phyloP scores from a whole-genome alignment of 441 rosid genomes.

The Croton laevigatus region DNA sequence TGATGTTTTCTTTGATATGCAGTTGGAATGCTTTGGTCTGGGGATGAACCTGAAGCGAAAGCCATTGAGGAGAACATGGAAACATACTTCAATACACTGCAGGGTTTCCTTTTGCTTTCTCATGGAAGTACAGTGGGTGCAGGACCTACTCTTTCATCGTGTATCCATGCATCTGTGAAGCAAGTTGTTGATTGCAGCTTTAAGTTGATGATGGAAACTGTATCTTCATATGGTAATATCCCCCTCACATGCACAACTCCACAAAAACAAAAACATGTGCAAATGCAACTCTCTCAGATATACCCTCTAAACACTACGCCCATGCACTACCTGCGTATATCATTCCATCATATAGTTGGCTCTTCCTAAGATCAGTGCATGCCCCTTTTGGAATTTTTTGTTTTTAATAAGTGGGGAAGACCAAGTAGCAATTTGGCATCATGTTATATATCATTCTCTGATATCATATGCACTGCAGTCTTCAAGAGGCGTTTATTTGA shows the following conservation, averaged over 20 bases:
- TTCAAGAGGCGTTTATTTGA: neutral
- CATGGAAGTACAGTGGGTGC: conserved; percentile 80
- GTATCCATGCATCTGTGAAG: conserved; percentile 58
- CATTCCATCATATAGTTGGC: neutral
- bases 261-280: neutral
- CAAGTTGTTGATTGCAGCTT: conserved; percentile 82
- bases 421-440: no score
- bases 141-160: conserved; percentile 74
- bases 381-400: neutral
- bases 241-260: neutral
- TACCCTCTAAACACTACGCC: neutral
- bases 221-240: conserved; percentile 57
- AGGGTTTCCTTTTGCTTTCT: conserved; percentile 77
- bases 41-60: conserved; percentile 66
- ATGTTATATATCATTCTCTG: neutral
- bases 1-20: conserved; percentile 12
- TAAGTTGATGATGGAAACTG: conserved; percentile 73
- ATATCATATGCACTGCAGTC: neutral
- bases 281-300: neutral
- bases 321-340: neutral
- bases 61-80: conserved; percentile 66
- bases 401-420: neutral
- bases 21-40: conserved; percentile 96
- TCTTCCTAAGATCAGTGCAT: neutral
- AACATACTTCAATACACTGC: conserved; percentile 65